Evolutionary conservation across 1,284 basidiomycete species (phyloP).

Genomic region (Ceraceosorus bombacis): DNA sequence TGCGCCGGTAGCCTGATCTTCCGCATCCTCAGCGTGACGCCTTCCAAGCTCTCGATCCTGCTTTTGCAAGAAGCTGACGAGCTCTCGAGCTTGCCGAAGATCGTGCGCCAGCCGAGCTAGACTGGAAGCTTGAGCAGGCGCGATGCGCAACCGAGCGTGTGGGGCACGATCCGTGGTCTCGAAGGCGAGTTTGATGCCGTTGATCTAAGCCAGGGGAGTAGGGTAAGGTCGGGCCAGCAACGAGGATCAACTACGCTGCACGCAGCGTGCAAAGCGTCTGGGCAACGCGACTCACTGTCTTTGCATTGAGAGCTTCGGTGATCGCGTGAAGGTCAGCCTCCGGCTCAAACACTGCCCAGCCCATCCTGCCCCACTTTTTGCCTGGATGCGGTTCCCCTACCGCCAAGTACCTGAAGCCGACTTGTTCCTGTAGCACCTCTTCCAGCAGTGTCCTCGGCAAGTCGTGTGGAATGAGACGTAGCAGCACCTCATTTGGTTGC

Average conservation of each 20-base stretch:
- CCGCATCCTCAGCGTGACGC: no score
- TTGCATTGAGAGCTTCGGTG: conserved; percentile 26
- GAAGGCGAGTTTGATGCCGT: conserved; percentile 32
- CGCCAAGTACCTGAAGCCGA: conserved; percentile 39
- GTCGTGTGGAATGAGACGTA: conserved; percentile 34
- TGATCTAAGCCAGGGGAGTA: conserved; percentile 9
- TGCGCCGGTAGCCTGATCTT: no score
- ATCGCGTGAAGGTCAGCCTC: conserved; percentile 29
- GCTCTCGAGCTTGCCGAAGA: conserved; percentile 27
- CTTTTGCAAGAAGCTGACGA: conserved; percentile 24
- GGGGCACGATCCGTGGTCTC: conserved; percentile 30
- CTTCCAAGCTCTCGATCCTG: conserved; percentile 23
- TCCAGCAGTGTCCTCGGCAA: conserved; percentile 28
- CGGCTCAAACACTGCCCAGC: conserved; percentile 39
- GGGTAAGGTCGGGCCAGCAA: background rate
- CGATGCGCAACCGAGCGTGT: conserved; percentile 30
- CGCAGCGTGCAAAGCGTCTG: background rate
- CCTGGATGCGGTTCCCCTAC: conserved; percentile 36
- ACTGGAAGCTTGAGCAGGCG: conserved; percentile 33
- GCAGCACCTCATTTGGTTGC: conserved; percentile 30
- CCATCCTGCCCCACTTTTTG: conserved; percentile 34
- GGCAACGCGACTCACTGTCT: conserved; percentile 3
- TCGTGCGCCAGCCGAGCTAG: conserved; percentile 31
- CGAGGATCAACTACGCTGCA: background rate
- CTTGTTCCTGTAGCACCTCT: conserved; percentile 21